Evolutionary conservation across 495 filamentous ascomycete species (phyloP).

Genomic region (Collariella sp.): DNA sequence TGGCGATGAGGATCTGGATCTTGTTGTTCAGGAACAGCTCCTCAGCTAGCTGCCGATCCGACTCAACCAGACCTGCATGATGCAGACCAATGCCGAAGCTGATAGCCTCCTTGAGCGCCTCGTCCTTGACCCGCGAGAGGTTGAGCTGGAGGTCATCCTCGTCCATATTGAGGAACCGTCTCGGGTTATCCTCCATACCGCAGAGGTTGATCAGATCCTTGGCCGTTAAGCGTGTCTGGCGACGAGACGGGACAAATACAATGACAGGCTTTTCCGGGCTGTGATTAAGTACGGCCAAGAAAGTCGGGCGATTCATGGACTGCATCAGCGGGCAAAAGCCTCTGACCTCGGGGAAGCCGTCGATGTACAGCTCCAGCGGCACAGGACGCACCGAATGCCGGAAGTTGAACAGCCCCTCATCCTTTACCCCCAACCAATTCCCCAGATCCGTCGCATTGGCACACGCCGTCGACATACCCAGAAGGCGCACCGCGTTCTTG

Average conservation of each 20-base stretch:
- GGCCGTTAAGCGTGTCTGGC: constrained; percentile 90
- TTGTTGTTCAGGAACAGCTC: constrained; percentile 96
- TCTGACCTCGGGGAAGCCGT: constrained; percentile 89
- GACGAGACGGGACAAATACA: constrained; percentile 91
- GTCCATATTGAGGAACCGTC: constrained; percentile 84
- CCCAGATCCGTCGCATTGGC: constrained; percentile 90
- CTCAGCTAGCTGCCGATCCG: constrained; percentile 81
- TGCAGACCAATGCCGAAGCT: constrained; percentile 96
- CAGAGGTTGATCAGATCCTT: constrained; percentile 95
- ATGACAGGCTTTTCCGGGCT: constrained; percentile 96
- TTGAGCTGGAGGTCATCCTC: constrained; percentile 88
- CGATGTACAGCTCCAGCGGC: constrained; percentile 90
- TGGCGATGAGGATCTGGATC: constrained; percentile 95
- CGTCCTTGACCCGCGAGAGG: constrained; percentile 79
- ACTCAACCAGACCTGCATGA: constrained; percentile 93
- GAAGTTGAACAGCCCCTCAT: constrained; percentile 92
- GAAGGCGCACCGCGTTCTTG: constrained; percentile 75
- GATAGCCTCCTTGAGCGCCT: constrained; percentile 79
- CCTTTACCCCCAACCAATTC: constrained; percentile 94
- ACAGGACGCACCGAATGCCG: constrained; percentile 96
- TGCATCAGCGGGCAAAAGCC: constrained; percentile 98
- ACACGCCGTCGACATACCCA: constrained; percentile 98
- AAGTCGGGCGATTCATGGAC: constrained; percentile 96
- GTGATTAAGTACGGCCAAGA: constrained; percentile 91
- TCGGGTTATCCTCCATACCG: constrained; percentile 96